Conservation (phyloP, 2,329 filamentous ascomycete genomes). For the Neopestalotiopsis rosae region DNA sequence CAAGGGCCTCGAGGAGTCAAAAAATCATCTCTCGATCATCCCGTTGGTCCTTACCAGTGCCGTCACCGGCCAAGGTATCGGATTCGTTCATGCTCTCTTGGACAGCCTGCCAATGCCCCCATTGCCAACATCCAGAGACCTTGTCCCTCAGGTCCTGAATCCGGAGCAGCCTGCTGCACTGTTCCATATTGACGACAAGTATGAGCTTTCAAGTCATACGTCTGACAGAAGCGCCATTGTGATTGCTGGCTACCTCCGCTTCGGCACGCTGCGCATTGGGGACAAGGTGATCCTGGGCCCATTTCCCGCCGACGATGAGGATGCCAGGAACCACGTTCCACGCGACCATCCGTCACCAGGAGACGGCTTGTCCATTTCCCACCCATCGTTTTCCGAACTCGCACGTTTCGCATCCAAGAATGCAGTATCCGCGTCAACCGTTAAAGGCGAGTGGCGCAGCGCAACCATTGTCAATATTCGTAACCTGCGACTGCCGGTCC, state of each 20-base stretch:
- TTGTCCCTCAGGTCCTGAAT: slow-evolving; percentile 59
- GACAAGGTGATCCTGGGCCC: slow-evolving; percentile 82
- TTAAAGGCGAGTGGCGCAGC: slow-evolving; percentile 75
- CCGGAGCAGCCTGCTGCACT: slow-evolving; percentile 67
- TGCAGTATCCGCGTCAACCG: slow-evolving; percentile 54
- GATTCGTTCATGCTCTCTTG: slow-evolving; percentile 81
- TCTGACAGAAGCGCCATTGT: slow-evolving; percentile 54
- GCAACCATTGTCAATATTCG: slow-evolving; percentile 86
- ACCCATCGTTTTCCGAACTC: slow-evolving; percentile 59
- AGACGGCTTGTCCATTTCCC: slow-evolving; percentile 57
- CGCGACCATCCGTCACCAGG: slow-evolving; percentile 54
- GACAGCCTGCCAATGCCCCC: slow-evolving; percentile 74
- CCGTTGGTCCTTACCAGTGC: slow-evolving; percentile 90
- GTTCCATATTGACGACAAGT: slow-evolving; percentile 92
- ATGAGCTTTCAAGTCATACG: slow-evolving; percentile 58
- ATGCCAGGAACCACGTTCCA: slow-evolving; percentile 43
- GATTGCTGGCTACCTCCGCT: slow-evolving; percentile 83
- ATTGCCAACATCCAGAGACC: slow-evolving; percentile 57
- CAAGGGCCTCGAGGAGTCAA: slow-evolving; percentile 50
- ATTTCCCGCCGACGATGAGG: slow-evolving; percentile 65
- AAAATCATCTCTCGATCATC: slow-evolving; percentile 59
- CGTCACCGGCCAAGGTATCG: slow-evolving; percentile 82
- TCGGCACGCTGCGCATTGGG: slow-evolving; percentile 77
- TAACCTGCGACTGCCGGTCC: slow-evolving; percentile 84
- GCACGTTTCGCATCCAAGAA: slow-evolving; percentile 58